These are phyloP conservation scores for Trebouxiophyceae sp. DNA, from an alignment of 163 green algal species.

Conservation along the genomic window DNA sequence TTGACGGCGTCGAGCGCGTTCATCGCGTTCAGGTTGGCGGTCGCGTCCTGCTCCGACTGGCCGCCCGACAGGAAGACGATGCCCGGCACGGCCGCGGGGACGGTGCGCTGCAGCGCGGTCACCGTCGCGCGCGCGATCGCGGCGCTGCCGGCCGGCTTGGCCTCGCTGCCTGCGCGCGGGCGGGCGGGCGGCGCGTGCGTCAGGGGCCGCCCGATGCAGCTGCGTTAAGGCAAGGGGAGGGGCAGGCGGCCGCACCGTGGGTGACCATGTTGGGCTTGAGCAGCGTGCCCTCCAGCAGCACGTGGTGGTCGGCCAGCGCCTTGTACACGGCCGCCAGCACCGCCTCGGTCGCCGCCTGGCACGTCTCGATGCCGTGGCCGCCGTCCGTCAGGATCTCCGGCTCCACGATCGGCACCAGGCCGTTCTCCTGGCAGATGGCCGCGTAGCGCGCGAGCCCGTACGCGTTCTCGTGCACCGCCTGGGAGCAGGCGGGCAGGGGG, in stretches of 20 bases:
- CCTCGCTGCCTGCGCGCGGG: conserved; percentile 5
- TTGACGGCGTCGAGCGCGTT: conserved; percentile 43
- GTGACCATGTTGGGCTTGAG: conserved; percentile 79
- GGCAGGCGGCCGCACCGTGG: conserved; percentile 9
- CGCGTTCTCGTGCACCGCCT: conserved; percentile 59
- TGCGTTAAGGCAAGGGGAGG: no score
- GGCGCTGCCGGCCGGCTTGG: conserved; percentile 18
- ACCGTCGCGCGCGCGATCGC: conserved; percentile 49
- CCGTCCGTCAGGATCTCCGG: conserved; percentile 84
- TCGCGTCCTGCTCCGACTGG: conserved; percentile 87
- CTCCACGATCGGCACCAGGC: conserved; percentile 80
- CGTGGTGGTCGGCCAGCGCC: conserved; percentile 32
- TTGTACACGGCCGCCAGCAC: conserved; percentile 26
- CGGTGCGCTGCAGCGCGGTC: conserved; percentile 41
- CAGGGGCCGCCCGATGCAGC: no score
- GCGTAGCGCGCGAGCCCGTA: conserved; percentile 69
- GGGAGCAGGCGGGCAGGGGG: conserved; percentile 14
- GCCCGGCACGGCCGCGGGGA: conserved; percentile 78
- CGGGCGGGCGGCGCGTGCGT: no score
- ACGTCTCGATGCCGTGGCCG: conserved; percentile 39
- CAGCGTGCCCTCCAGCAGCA: conserved; percentile 66
- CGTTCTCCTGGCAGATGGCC: conserved; percentile 62
- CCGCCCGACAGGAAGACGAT: conserved; percentile 94
- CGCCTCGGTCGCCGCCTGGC: conserved; percentile 18
- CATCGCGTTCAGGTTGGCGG: conserved; percentile 79